These are phyloP conservation scores for Fraxinus floribunda DNA, from an alignment of 305 asterid species.

Conservation along the genomic window DNA sequence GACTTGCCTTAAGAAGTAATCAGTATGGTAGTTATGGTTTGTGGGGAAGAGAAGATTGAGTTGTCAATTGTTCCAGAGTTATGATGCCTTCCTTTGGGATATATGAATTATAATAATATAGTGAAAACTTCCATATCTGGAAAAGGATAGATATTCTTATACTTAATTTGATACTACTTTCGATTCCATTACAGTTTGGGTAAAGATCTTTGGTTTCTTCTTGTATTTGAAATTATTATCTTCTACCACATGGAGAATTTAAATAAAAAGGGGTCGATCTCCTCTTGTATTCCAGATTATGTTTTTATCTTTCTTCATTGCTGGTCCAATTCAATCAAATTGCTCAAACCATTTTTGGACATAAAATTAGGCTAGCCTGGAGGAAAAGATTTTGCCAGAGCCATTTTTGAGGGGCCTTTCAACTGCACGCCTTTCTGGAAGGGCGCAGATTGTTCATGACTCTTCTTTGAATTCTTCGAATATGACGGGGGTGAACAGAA, in stretches of 20 bases:
- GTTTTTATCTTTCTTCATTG: not conserved
- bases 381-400: slow-evolving; percentile 54
- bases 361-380: slow-evolving; percentile 39
- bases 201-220: not conserved
- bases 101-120: not conserved
- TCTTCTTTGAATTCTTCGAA: slow-evolving; percentile 28
- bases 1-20: not conserved
- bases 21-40: not conserved
- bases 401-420: slow-evolving; percentile 78
- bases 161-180: not conserved
- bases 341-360: slow-evolving; percentile 13
- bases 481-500: slow-evolving; percentile 24
- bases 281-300: not conserved
- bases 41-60: not conserved
- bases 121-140: not conserved
- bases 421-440: slow-evolving; percentile 75
- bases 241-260: not conserved
- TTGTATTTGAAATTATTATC: not conserved
- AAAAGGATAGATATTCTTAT: not conserved
- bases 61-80: not conserved
- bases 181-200: not conserved
- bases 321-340: not conserved
- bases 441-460: slow-evolving; percentile 74
- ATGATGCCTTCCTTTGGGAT: not conserved
- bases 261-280: not conserved